Conservation (phyloP, 805 yeast species). For the Deakozyma indianensis region DNA sequence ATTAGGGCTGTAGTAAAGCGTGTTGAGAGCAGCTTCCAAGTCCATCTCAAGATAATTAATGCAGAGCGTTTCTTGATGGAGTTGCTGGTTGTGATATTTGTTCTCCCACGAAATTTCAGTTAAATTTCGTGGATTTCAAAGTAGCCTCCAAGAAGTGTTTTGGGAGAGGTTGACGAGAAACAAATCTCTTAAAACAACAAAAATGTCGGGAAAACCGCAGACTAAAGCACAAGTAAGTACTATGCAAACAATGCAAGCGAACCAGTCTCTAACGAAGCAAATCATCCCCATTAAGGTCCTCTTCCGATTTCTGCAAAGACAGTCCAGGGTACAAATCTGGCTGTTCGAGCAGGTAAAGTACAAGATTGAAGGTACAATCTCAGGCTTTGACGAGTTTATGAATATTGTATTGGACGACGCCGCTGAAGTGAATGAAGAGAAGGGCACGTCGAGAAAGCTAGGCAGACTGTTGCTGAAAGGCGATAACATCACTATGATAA, state of each 20-base stretch:
- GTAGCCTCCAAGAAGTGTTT: too few species aligned
- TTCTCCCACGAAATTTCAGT: too few species aligned
- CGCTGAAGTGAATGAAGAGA: constrained; percentile 44
- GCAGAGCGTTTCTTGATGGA: too few species aligned
- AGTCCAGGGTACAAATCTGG: constrained; percentile 72
- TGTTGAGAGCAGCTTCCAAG: background rate
- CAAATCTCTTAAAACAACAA: too few species aligned
- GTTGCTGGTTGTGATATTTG: too few species aligned
- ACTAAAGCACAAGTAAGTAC: too few species aligned
- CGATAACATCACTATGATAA: constrained; percentile 75
- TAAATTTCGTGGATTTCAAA: too few species aligned
- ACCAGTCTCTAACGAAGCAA: too few species aligned
- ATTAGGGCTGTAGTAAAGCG: background rate
- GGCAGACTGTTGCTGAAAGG: constrained; percentile 70
- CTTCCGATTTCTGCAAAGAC: constrained; percentile 75
- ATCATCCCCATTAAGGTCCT: constrained; percentile 89
- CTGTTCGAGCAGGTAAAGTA: constrained; percentile 68
- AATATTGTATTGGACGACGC: constrained; percentile 56
- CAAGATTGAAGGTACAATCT: constrained; percentile 65
- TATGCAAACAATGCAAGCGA: too few species aligned
- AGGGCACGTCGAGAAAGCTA: constrained; percentile 31
- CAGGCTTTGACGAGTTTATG: constrained; percentile 97
- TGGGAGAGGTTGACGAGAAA: too few species aligned
- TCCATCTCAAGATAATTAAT: too few species aligned
- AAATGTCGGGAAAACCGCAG: too few species aligned